phyloP scores from a whole-genome alignment of 345 rosid genomes.

The Citrus sp. region DNA sequence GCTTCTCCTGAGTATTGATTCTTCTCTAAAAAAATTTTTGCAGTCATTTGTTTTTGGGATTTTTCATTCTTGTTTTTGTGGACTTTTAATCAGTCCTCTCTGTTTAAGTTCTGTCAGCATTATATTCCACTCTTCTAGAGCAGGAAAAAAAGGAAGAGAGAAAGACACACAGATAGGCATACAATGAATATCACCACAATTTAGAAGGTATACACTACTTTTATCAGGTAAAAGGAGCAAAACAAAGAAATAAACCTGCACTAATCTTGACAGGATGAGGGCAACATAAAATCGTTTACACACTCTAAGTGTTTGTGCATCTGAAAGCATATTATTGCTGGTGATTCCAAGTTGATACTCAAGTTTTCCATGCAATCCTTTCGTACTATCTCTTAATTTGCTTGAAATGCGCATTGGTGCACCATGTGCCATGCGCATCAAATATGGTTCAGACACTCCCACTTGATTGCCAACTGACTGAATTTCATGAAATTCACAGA shows the following conservation, averaged over 20 bases:
- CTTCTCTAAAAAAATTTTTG: background rate
- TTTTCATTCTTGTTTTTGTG: background rate
- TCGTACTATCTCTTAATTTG: constrained; percentile 38
- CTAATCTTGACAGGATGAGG: constrained; percentile 88
- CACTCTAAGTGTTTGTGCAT: constrained; percentile 78
- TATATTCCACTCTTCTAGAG: background rate
- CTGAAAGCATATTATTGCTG: constrained; percentile 48
- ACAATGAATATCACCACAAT: background rate
- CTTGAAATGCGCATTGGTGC: constrained; percentile 57
- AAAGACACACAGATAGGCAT: background rate
- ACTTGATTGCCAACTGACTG: constrained; percentile 97
- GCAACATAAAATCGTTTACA: constrained; percentile 96
- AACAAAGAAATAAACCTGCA: constrained; percentile 54
- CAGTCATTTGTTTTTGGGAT: background rate
- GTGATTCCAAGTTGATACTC: constrained; percentile 37
- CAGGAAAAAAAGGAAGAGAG: background rate
- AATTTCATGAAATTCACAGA: constrained; percentile 20
- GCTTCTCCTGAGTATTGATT: background rate
- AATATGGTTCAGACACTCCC: constrained; percentile 89
- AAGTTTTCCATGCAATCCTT: constrained; percentile 39
- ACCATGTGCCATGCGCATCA: constrained; percentile 99
- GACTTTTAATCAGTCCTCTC: background rate
- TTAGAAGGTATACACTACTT: constrained; percentile 1
- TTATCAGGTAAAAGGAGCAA: constrained; percentile 5
- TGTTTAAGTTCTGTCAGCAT: background rate